Conservation (phyloP, 2,329 filamentous ascomycete genomes). For the Ophiocordyceps sinensis region DNA sequence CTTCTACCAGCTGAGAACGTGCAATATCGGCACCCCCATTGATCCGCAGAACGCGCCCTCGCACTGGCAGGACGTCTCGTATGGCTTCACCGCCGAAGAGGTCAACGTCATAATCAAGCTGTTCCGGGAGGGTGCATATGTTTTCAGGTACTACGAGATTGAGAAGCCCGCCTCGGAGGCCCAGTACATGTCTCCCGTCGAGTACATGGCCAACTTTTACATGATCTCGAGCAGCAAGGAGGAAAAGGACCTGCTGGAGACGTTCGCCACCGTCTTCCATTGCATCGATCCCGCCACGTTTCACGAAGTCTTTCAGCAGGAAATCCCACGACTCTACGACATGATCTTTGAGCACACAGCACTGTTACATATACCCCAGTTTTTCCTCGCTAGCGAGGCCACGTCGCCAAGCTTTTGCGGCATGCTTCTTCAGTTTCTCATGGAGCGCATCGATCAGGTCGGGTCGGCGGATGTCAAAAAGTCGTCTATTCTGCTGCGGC, state of each 20-base stretch:
- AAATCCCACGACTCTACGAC: constrained; percentile 91
- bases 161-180: constrained; percentile 63
- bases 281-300: constrained; percentile 97
- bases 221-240: constrained; percentile 90
- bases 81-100: constrained; percentile 93
- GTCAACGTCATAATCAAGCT: constrained; percentile 93
- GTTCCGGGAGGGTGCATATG: constrained; percentile 89
- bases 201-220: constrained; percentile 88
- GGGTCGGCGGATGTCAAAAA: constrained; percentile 84
- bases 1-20: constrained; percentile 85
- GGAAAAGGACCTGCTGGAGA: constrained; percentile 93
- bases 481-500: constrained; percentile 77
- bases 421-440: constrained; percentile 93
- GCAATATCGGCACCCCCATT: constrained; percentile 61
- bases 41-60: constrained; percentile 66
- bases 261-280: constrained; percentile 96
- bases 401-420: constrained; percentile 96
- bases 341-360: constrained; percentile 97
- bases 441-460: constrained; percentile 92
- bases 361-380: constrained; percentile 89
- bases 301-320: constrained; percentile 94
- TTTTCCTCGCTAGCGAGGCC: constrained; percentile 95
- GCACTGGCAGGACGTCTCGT: constrained; percentile 93
- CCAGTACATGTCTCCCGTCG: constrained; percentile 66
- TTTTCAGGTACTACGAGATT: constrained; percentile 93